A percentile compares a stretch with the other conserved stretches of the same genome.
Conservation (phyloP, 257 asterid species). For the Solanum clarkiae region DNA sequence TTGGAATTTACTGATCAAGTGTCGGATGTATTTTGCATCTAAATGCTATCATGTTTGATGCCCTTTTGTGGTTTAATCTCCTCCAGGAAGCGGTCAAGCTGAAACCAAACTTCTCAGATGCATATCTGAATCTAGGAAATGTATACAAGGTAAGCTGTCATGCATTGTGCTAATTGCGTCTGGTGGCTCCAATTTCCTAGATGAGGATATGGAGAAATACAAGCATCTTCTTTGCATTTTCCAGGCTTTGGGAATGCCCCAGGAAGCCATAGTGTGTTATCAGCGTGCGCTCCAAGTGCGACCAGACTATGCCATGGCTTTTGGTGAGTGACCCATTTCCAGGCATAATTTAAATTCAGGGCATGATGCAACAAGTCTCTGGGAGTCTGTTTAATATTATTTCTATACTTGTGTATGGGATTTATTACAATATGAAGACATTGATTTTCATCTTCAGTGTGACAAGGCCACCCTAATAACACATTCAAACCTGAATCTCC, state of each 20-base stretch:
- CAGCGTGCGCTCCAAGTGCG: conserved; percentile 87
- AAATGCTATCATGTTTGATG: not conserved
- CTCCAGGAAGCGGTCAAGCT: conserved; percentile 94
- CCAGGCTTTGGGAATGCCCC: conserved; percentile 94
- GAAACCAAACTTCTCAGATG: conserved; percentile 90
- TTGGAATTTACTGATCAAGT: not conserved
- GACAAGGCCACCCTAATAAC: not conserved
- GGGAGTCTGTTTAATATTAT: not conserved
- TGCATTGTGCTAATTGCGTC: conserved; percentile 32
- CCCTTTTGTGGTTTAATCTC: not conserved
- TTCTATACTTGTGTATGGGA: not conserved
- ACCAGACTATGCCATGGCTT: conserved; percentile 92
- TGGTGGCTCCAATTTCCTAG: conserved; percentile 40
- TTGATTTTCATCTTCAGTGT: not conserved
- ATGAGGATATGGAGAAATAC: conserved; percentile 39
- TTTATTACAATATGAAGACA: not conserved
- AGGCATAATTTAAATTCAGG: not conserved
- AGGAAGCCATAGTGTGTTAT: conserved; percentile 87
- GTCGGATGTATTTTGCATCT: conserved; percentile 1
- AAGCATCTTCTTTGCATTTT: conserved; percentile 43
- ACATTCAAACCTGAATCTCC: not conserved
- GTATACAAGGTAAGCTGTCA: conserved; percentile 82
- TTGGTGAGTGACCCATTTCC: conserved; percentile 40
- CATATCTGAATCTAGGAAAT: conserved; percentile 87
- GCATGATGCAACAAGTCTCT: not conserved